phyloP scores from a whole-genome alignment of 306 rosid species.

The Neltuma alba region DNA sequence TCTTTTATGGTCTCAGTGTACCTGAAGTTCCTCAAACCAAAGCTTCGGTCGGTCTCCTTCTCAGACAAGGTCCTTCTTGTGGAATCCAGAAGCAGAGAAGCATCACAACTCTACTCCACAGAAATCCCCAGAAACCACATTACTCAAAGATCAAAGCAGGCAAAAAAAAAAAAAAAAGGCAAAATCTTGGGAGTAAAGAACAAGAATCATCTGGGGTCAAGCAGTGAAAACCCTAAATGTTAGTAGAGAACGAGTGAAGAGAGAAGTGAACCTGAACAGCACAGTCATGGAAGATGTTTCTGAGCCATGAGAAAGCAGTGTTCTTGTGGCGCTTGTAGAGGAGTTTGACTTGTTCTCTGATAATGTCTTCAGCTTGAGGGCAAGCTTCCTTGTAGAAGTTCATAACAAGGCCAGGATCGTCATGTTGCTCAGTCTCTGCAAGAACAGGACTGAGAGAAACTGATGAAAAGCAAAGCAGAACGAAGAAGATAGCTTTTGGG shows the following conservation, averaged over 20 bases:
- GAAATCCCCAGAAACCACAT: background rate
- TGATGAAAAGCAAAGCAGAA: constrained; percentile 54
- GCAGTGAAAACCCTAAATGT: background rate
- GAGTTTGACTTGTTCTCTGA: constrained; percentile 89
- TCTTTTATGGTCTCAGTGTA: constrained; percentile 93
- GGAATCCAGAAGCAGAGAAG: constrained; percentile 88
- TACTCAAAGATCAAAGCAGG: background rate
- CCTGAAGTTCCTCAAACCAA: constrained; percentile 94
- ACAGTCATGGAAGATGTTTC: constrained; percentile 97
- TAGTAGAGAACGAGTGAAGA: background rate
- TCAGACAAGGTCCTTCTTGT: constrained; percentile 89
- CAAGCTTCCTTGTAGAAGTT: constrained; percentile 89
- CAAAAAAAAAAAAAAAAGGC: too few species aligned
- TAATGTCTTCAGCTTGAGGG: constrained; percentile 96
- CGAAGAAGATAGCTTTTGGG: constrained; percentile 48
- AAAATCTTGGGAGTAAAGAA: background rate
- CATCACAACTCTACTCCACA: constrained; percentile 79
- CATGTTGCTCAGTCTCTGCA: constrained; percentile 53
- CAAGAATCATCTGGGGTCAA: too few species aligned
- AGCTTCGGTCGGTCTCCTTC: constrained; percentile 95
- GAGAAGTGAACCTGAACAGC: constrained; percentile 78
- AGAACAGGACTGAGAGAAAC: constrained; percentile 38
- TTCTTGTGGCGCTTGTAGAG: constrained; percentile 99
- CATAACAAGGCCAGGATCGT: constrained; percentile 64
- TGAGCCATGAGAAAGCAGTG: constrained; percentile 99